Conservation (phyloP, 2,329 filamentous ascomycete genomes). For the Bertia moriformis region DNA sequence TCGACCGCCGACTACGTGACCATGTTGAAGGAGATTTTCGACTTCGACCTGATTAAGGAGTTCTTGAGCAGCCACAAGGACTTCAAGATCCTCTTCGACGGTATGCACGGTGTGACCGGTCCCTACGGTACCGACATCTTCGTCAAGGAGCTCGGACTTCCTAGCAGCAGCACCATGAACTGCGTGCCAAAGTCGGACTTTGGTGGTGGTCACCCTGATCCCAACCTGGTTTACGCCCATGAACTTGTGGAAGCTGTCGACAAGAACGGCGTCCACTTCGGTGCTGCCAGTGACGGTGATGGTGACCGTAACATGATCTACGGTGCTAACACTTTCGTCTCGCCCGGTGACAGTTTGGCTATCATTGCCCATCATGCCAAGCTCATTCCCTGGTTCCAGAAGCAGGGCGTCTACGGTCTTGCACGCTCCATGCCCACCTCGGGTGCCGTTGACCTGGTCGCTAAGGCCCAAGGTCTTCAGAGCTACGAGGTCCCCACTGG, state of each 20-base stretch:
- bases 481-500: constrained; percentile 96
- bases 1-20: constrained; percentile 80
- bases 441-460: constrained; percentile 86
- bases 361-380: constrained; percentile 96
- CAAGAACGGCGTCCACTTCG: constrained; percentile 82
- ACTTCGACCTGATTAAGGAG: constrained; percentile 87
- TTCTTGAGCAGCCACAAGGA: constrained; percentile 78
- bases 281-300: constrained; percentile 89
- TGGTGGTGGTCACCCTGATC: constrained; percentile 91
- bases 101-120: constrained; percentile 83
- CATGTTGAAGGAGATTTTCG: constrained; percentile 98
- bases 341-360: constrained; percentile 88
- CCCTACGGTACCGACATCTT: constrained; percentile 93
- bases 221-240: constrained; percentile 93
- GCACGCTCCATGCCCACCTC: constrained; percentile 97
- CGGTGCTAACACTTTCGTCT: constrained; percentile 89
- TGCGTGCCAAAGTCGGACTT: constrained; percentile 88
- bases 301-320: constrained; percentile 99
- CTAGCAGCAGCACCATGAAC: constrained; percentile 69
- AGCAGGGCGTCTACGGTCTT: constrained; percentile 87
- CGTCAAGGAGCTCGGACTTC: constrained; percentile 77
- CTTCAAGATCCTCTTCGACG: constrained; percentile 96
- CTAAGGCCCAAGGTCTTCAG: constrained; percentile 80
- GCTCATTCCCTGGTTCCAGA: constrained; percentile 95
- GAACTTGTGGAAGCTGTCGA: constrained; percentile 89